Evolutionary conservation across 768 basidiomycete species (phyloP), one percentile per base, ranked within the genome.

Genomic region (Lactarius akahatsu): DNA sequence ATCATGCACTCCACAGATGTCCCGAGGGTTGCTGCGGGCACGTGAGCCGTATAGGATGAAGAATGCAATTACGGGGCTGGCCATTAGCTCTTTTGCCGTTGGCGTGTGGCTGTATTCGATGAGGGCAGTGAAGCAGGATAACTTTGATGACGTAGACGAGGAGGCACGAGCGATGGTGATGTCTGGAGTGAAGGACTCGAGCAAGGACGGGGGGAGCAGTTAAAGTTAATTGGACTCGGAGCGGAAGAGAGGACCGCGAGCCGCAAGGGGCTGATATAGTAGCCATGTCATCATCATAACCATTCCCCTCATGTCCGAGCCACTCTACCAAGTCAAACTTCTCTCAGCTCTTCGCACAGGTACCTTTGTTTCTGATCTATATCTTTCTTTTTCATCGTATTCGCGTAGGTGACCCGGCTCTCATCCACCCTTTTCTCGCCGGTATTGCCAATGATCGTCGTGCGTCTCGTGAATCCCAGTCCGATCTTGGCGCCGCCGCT

Each of bases 21-120:
- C 96, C 26, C 85, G 87, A 18, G 94, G 94, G 56, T 85, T 98
- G 54, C 79, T 85, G 76, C 90, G 96, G 63, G 96, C 96, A 4
- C 87, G 96, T 23, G 85, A 84, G 68, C 96, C 92, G 15, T 98
- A 90, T 78, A 85, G 86, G 38, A 47, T 90, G 47, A 83, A 83
- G 70, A 98, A 98, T 75, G 85, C 88, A 20, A 43, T 96, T 57
- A 92, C 90, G 0, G 96, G 96, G 9, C 69, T 87, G 55, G 72
- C 80, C 3, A 82, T 98, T 54, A 83, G 86, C 32, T 82, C 83
- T 0, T 96, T 97, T 74, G 88, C 86, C 34, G 83, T 86, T 16
- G 90, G 88, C 32, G 87, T 97, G 10, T 98, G 93, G 86, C 82
- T 87, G 4, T 98, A 98, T 78, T 95, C 94, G 20, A 96, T 98